Percentiles rank a stretch among this genome's conserved stretches.
Conservation (phyloP, 1,139 yeast genomes). For the Saccharomyces hybrid region DNA sequence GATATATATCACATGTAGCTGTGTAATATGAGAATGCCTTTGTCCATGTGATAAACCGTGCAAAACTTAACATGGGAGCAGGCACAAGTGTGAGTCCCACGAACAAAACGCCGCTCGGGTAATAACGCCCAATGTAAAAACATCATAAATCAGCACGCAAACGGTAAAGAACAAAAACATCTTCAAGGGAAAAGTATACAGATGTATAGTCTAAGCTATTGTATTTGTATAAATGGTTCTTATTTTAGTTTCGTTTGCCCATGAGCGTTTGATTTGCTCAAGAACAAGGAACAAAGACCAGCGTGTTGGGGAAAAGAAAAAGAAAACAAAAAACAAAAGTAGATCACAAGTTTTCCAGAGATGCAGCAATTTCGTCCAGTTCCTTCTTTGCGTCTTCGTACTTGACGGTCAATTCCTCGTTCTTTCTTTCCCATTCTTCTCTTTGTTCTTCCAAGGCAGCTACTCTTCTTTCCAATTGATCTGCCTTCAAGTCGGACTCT, state of each 20-base stretch:
- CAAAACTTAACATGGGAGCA: neutral
- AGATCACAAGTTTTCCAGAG: conserved; percentile 22
- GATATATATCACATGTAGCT: neutral
- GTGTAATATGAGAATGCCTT: neutral
- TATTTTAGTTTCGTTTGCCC: neutral
- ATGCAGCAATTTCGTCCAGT: conserved; percentile 62
- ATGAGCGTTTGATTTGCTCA: neutral
- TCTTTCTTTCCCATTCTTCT: conserved; percentile 86
- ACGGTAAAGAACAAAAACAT: neutral
- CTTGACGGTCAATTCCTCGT: conserved; percentile 78
- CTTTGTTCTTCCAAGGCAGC: conserved; percentile 87
- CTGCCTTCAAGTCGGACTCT: conserved; percentile 94
- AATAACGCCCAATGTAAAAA: neutral
- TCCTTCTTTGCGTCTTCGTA: conserved; percentile 80
- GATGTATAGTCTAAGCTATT: neutral
- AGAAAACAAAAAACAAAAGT: neutral
- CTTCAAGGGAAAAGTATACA: neutral
- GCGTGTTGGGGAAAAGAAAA: neutral
- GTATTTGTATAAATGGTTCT: neutral
- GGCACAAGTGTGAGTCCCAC: neutral
- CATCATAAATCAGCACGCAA: neutral
- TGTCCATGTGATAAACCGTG: neutral
- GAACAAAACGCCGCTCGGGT: neutral
- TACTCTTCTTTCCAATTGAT: conserved; percentile 92
- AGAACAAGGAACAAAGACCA: conserved; percentile 1